These are phyloP conservation scores for Mortierella sp. DNA, from an alignment of 371 early-diverging fungal species.

Conservation along the genomic window DNA sequence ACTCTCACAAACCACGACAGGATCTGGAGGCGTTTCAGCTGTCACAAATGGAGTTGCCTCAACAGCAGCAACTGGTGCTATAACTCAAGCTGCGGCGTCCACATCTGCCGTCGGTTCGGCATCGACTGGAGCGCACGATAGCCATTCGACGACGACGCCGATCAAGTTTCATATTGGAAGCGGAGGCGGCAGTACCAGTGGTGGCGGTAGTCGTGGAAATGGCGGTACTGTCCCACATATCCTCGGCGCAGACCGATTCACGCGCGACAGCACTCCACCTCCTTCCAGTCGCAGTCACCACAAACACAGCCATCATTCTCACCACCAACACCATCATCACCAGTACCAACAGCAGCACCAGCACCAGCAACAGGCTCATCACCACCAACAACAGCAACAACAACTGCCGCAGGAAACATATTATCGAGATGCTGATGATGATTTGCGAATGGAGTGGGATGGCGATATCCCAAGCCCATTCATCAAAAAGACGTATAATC, in stretches of 20 bases:
- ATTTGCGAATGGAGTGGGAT: constrained; percentile 50
- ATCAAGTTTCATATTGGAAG: background rate
- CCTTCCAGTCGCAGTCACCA: background rate
- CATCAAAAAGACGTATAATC: constrained; percentile 34
- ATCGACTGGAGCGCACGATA: background rate
- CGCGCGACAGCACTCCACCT: constrained; percentile 1
- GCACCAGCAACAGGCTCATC: background rate
- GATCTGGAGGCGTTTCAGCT: background rate
- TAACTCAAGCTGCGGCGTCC: background rate
- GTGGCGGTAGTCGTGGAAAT: background rate
- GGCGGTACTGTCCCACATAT: background rate
- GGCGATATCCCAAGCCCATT: constrained; percentile 53
- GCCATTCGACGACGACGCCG: background rate
- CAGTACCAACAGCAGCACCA: background rate
- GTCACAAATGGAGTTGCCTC: background rate
- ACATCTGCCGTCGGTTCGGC: constrained; percentile 12
- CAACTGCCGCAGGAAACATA: constrained; percentile 1
- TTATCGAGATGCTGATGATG: constrained; percentile 11
- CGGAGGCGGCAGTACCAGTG: background rate
- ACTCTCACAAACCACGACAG: background rate
- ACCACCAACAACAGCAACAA: background rate
- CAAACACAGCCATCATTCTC: background rate
- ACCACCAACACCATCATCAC: background rate
- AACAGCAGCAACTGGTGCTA: background rate
- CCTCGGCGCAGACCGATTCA: background rate